Base-by-base conservation (phyloP, 306 rosid species). In the Lathyrus tuberosus region DNA sequence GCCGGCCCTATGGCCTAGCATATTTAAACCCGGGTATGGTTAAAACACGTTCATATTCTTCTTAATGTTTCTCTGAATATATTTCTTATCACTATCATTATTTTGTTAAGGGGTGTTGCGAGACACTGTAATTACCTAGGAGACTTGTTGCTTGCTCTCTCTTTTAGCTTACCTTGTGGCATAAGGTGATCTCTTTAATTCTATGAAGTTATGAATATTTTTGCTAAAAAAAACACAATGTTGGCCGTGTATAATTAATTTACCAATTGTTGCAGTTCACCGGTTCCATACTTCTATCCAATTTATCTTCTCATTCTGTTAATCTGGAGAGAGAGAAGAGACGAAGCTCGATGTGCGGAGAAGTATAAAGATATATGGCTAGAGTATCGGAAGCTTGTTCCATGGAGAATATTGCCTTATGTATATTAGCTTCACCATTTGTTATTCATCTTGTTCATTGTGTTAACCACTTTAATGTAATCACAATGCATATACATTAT, bases 121-220 rank as follows among this genome's bases (percentile, higher is more conserved):
- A 80, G 99, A 80, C 99, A 91, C 75, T 87, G 95, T 73, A 95
- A 95, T 79, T 91, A 95, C 87, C 87, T 95, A 4, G 99, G 97
- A 56, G 97, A 95, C 81, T 82, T 95, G 89, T 73, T 91, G 76
- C 91, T 95, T 70, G 99, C 99, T 59, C 85, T 87, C 73, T 87
- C 99, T 54, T 91, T 91, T 64, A 95, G 99, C 84, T 86, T 94
- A 48, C 97, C 97, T 16, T 95, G 99, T 76, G 99, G 99, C 17
- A 82, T 89, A 80, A 89, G 97, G 99, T 95, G 73, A 62, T 37
- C 66, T 75, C 43, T 17, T 65, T 17, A 30, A 69, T 69, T 4
- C 51, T 47, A 18, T 78, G 43, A 48, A 62, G 46, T 73, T 54
- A 10, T 47, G 26, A 30, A 15, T 38, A 15, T 22, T 42, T 52